phyloP scores from a whole-genome alignment of 2,329 filamentous ascomycete genomes.

The Colletotrichum euphorbiae region DNA sequence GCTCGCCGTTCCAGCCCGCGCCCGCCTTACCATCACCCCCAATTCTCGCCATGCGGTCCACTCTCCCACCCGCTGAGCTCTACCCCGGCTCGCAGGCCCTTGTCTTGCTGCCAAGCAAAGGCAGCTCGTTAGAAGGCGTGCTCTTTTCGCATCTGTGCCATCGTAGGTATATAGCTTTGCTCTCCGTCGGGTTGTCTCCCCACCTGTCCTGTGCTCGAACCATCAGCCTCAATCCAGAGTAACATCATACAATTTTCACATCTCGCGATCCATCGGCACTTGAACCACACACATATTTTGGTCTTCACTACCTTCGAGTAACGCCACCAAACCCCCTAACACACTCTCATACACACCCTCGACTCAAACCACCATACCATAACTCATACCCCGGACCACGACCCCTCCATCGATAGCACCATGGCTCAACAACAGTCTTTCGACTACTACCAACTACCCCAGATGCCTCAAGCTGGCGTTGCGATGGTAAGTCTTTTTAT shows the following conservation, averaged over 20 bases:
- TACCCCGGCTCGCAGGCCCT: conserved; percentile 11
- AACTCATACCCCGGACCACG: conserved; percentile 5
- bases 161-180: conserved; percentile 36
- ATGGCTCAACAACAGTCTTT: conserved; percentile 38
- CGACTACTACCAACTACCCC: conserved; percentile 36
- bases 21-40: conserved; percentile 29
- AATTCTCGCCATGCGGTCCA: conserved; percentile 20
- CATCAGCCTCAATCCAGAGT: conserved; percentile 30
- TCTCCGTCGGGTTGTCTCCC: conserved; percentile 28
- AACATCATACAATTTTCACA: conserved; percentile 22
- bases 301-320: conserved; percentile 12
- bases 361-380: conserved; percentile 8
- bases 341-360: background rate
- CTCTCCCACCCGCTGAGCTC: conserved; percentile 19
- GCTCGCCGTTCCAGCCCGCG: conserved; percentile 32
- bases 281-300: conserved; percentile 21
- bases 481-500: conserved; percentile 23
- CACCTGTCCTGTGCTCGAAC: conserved; percentile 33
- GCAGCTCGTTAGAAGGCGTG: background rate
- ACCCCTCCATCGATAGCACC: conserved; percentile 31
- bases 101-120: background rate
- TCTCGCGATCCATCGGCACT: conserved; percentile 32
- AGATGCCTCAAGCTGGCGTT: conserved; percentile 28
- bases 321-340: conserved; percentile 14
- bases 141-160: background rate